Conservation (phyloP, 2,329 filamentous ascomycete genomes). For the Thermoascus crustaceus region DNA sequence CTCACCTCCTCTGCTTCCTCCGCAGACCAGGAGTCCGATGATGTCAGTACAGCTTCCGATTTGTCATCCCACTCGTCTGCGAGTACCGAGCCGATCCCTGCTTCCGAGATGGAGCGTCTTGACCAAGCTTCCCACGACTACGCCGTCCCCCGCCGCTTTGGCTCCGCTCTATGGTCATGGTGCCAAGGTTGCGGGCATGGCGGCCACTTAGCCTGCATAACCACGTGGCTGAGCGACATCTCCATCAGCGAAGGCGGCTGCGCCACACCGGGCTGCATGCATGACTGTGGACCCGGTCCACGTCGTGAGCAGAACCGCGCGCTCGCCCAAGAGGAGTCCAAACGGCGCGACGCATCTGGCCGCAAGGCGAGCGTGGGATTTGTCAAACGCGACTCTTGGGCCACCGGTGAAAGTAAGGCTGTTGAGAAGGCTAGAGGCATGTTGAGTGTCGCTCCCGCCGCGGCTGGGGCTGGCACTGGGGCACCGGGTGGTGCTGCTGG, state of each 20-base stretch:
- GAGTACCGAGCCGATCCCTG: slow-evolving; percentile 22
- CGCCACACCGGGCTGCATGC: slow-evolving; percentile 51
- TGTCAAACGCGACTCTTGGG: slow-evolving; percentile 38
- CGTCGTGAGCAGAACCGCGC: slow-evolving; percentile 34
- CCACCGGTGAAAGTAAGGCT: slow-evolving; percentile 37
- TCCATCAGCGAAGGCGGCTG: slow-evolving; percentile 47
- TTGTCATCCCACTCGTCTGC: slow-evolving; percentile 38
- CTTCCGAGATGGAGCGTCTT: slow-evolving; percentile 17
- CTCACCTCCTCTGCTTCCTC: slow-evolving; percentile 2
- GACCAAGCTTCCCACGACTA: slow-evolving; percentile 15
- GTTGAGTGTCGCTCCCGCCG: slow-evolving; percentile 26
- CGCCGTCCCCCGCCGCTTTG: slow-evolving; percentile 21
- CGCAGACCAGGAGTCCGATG: slow-evolving; percentile 8
- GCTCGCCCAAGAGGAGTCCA: slow-evolving; percentile 22
- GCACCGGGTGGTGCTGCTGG: too few species aligned
- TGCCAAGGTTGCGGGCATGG: slow-evolving; percentile 56
- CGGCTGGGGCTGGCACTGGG: slow-evolving; percentile 16
- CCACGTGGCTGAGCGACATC: slow-evolving; percentile 46
- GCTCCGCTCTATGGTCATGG: slow-evolving; percentile 43
- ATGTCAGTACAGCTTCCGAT: slow-evolving; percentile 21
- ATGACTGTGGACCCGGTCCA: slow-evolving; percentile 49
- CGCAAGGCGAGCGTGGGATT: slow-evolving; percentile 26
- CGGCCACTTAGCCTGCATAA: slow-evolving; percentile 51
- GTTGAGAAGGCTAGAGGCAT: slow-evolving; percentile 39
- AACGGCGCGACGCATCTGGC: slow-evolving; percentile 24